Base-by-base conservation (phyloP, 2,329 filamentous ascomycete genomes). In the Thielaviopsis musarum region DNA sequence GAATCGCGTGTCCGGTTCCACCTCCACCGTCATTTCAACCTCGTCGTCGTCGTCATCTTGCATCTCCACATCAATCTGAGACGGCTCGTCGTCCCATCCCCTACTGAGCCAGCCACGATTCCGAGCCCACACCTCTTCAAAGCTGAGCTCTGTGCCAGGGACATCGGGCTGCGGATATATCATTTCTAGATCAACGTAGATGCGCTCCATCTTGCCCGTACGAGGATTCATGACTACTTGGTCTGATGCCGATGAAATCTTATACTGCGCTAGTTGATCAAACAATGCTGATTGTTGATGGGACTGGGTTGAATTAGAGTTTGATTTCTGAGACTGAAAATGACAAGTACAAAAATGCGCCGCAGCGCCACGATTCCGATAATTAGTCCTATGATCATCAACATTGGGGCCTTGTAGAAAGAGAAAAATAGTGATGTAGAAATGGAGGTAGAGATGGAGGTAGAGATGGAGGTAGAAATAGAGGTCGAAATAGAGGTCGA, bases 311-410 rank as follows among this genome's bases (percentile, higher is more conserved):
- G 45, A 57, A 59, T 52, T 12, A 59, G 51, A 57, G 49, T 59
- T 62, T 67, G 77, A 72, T 68, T 77, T 73, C 71, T 76, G 68
- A 71, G 75, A 80, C 81, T 84, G 76, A 70, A 71, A 65, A 75
- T 70, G 68, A 72, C 69, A 73, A 67, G 72, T 65, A 70, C 69
- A 68, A 66, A 67, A 66, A 64, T 66, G 56, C 61, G 55, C 58
- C 61, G 38, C 55, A 56, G 57, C 60, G 60, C 51, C 54, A 54
- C 54, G 55, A 57, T 49, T 34, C 54, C 60, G 78, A 81, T 79
- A 70, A 91, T 96, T 95, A 96, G 91, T 95, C 90, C 91, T 96
- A 81, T 81, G 77, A 80, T 83, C 78, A 90, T 93, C 88, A 93
- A 93, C 81, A 89, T 77, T 71, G 78, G 79, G 76, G 69, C 73